Base-by-base conservation (phyloP, 2,329 filamentous ascomycete species). In the Zasmidium citrigriseum region DNA sequence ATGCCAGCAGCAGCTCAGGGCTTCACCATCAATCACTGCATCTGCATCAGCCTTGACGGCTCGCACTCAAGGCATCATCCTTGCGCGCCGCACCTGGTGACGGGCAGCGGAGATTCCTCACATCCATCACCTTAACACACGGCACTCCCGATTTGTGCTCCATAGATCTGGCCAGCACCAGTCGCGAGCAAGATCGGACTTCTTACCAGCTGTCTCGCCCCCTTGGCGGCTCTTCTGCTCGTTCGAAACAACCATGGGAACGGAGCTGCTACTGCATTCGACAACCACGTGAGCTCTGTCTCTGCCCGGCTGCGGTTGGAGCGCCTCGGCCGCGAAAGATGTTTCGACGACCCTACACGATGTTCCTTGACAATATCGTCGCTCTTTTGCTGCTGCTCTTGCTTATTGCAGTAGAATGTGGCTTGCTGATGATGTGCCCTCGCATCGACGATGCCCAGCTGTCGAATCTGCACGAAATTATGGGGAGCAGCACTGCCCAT, bases 391-490 rank as follows among this genome's bases (percentile, higher is more conserved):
- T 46, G 18, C 11, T 21, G n/a, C 20, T 21, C 20, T 46, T 46
- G 45, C 45, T 46, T 46, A 20, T 46, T 46, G 50, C 55, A 25
- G 41, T n/a, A 41, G 4, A 4, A 41, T 41, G 55, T 46, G 55
- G 55, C 55, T 47, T 47, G 52, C 52, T 44, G 16, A 9, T 16
- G 45, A 54, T 58, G 52, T 47, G 50, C 47, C 12, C n/a, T 23
- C 41, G 29, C 62, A 64, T 62, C 62, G 62, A 60, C 57, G 62
- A 64, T 64, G 62, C 52, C 54, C 47, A 60, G 54, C 53, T 52
- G 48, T 56, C 54, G 46, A 41, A 46, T 34, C 59, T 64, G 57
- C 62, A 60, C 59, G 55, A 53, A 60, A 62, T 62, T 59, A 62
- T 56, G 59, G 57, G 52, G 59, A 59, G 54, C 59, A 64, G 58